Evolutionary conservation across 2,329 filamentous ascomycete genomes (phyloP).

Genomic region (Trichoderma asperellum): DNA sequence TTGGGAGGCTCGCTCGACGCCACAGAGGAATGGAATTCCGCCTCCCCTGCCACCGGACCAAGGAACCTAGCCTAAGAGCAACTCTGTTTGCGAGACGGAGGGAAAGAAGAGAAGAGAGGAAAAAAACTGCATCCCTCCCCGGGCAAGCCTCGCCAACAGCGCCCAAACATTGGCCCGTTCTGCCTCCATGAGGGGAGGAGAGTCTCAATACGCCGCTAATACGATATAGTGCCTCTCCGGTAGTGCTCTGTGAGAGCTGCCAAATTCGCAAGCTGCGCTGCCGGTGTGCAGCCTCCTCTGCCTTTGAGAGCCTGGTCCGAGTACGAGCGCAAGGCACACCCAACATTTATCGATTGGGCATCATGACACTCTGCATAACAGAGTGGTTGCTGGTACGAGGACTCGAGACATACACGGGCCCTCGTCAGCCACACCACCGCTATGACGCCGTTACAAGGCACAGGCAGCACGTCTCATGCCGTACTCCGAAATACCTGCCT

Average conservation of each 20-base stretch:
- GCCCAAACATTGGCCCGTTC: not conserved
- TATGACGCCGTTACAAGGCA: not conserved
- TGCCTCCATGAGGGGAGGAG: not conserved
- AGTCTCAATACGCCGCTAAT: not conserved
- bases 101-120: not conserved
- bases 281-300: not conserved
- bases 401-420: not conserved
- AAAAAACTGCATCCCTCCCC: not conserved
- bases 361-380: not conserved
- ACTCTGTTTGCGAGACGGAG: not conserved
- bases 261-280: not conserved
- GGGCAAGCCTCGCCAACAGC: constrained; percentile 1
- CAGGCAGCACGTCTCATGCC: not conserved
- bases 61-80: not conserved
- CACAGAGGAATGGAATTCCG: constrained; percentile 25
- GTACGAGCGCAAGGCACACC: constrained; percentile 7
- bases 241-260: not conserved
- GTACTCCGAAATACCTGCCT: not conserved
- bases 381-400: not conserved
- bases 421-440: not conserved
- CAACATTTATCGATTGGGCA: not conserved
- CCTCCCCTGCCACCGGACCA: constrained; percentile 11
- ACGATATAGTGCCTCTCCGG: not conserved
- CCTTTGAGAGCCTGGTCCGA: constrained; percentile 8
- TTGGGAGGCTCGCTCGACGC: constrained; percentile 28